A percentile compares a stretch with the other conserved stretches of the same genome.
Evolutionary conservation across 371 early-diverging fungal species (phyloP).

Genomic region (Mucor ambiguus): DNA sequence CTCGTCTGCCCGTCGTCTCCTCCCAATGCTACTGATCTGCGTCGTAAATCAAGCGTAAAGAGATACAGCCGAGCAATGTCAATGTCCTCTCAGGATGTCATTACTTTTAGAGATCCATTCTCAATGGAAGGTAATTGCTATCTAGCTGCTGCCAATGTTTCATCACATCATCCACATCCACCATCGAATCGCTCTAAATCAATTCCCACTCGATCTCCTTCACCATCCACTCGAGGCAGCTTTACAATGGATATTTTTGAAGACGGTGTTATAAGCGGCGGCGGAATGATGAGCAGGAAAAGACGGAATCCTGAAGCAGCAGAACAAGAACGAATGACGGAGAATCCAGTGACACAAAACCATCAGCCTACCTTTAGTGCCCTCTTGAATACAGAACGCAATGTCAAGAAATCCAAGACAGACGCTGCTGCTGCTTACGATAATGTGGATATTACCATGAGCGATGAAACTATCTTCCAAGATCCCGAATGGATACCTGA

Average conservation of each 20-base stretch:
- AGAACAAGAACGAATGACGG: constrained; percentile 17
- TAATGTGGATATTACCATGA: constrained; percentile 23
- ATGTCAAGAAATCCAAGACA: constrained; percentile 33
- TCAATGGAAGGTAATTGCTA: neutral
- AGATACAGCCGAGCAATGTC: constrained; percentile 23
- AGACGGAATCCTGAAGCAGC: constrained; percentile 15
- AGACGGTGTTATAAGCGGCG: constrained; percentile 6
- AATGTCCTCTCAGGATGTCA: constrained; percentile 3
- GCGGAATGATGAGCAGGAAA: constrained; percentile 13
- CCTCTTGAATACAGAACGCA: constrained; percentile 19
- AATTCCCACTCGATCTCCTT: constrained; percentile 22
- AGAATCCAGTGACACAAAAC: constrained; percentile 15
- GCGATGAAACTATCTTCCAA: constrained; percentile 22
- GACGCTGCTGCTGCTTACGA: constrained; percentile 38
- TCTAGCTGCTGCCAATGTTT: neutral
- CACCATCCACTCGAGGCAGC: constrained; percentile 18
- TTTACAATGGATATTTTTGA: constrained; percentile 23
- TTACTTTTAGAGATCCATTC: constrained; percentile 12
- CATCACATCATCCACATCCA: neutral
- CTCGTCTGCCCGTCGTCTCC: constrained; percentile 6
- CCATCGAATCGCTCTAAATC: constrained; percentile 15
- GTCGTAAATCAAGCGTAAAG: constrained; percentile 28
- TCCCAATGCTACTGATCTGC: constrained; percentile 17
- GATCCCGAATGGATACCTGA: constrained; percentile 35
- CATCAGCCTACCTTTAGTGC: constrained; percentile 21